These are phyloP conservation scores for Datura wrightii DNA, from an alignment of 257 asterid genomes.

Conservation along the genomic window DNA sequence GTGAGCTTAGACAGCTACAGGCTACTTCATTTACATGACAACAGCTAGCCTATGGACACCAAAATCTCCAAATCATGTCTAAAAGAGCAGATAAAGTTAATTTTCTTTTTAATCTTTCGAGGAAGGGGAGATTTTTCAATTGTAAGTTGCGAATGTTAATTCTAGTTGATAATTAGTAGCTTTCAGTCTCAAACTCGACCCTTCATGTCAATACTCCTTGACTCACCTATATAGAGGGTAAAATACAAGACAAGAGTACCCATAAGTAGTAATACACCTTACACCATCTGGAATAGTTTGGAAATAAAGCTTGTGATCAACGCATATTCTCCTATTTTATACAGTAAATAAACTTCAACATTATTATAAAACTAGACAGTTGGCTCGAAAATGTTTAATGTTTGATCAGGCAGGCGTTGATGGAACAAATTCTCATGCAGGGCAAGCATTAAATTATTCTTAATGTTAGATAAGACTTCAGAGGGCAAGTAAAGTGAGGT, in stretches of 20 bases:
- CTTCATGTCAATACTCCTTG: not conserved
- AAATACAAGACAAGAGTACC: not conserved
- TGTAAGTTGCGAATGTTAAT: not conserved
- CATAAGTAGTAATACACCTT: not conserved
- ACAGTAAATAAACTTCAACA: not conserved
- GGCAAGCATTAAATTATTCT: conserved; percentile 3
- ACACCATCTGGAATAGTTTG: not conserved
- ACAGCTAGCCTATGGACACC: not conserved
- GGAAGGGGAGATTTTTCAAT: not conserved
- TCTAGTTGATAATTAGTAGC: not conserved
- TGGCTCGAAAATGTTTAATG: not conserved
- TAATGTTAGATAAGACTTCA: not conserved
- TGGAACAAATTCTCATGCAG: not conserved
- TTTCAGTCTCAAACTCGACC: conserved; percentile 10
- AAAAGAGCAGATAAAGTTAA: not conserved
- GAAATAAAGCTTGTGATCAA: not conserved
- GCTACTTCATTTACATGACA: conserved; percentile 1
- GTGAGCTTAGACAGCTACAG: not conserved
- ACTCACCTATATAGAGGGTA: not conserved
- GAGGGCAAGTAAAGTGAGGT: not conserved
- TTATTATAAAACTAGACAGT: not conserved
- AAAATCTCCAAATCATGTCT: not conserved
- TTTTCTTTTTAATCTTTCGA: not conserved
- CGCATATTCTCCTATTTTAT: not conserved
- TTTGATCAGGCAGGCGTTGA: not conserved